These are phyloP conservation scores for Pyrenochaeta sp. DNA, from an alignment of 2,329 filamentous ascomycete genomes.

Conservation along the genomic window DNA sequence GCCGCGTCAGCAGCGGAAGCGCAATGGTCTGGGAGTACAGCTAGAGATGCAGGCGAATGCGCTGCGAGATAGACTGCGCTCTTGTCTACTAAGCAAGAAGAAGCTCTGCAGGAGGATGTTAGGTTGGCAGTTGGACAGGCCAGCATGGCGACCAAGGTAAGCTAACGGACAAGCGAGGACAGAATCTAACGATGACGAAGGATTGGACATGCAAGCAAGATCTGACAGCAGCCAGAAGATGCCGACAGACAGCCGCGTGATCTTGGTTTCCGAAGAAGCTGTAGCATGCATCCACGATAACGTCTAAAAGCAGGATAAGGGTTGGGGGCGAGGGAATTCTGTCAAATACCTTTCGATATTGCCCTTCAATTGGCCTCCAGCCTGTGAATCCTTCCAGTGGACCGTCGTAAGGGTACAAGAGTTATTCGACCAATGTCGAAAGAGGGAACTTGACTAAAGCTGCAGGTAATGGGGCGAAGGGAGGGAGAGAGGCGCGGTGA, in stretches of 20 bases:
- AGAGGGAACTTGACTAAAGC: constrained; percentile 12
- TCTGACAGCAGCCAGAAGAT: constrained; percentile 17
- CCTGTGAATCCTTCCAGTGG: background rate
- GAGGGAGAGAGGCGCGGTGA: constrained; percentile 24
- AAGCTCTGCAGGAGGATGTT: constrained; percentile 27
- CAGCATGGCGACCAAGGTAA: constrained; percentile 46
- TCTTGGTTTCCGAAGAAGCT: constrained; percentile 2
- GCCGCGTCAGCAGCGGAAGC: constrained; percentile 47
- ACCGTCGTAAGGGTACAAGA: constrained; percentile 6
- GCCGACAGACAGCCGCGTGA: constrained; percentile 24
- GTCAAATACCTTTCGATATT: constrained; percentile 38
- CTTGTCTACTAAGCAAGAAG: constrained; percentile 27
- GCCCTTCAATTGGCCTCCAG: constrained; percentile 6
- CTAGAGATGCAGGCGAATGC: constrained; percentile 25
- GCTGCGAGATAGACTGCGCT: constrained; percentile 24
- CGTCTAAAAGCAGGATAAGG: constrained; percentile 5
- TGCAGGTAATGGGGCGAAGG: constrained; percentile 25
- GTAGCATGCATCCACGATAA: constrained; percentile 2
- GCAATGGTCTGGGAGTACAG: constrained; percentile 35
- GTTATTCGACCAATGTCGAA: constrained; percentile 15
- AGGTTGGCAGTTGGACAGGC: constrained; percentile 31
- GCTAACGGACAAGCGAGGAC: constrained; percentile 36
- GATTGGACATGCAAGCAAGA: constrained; percentile 9
- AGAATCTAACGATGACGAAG: constrained; percentile 25
- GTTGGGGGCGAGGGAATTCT: constrained; percentile 21